Percentiles rank a stretch among this genome's conserved stretches.
phyloP scores from a whole-genome alignment of 176 grass and related monocot species.

The Urochloa ruziziensis region DNA sequence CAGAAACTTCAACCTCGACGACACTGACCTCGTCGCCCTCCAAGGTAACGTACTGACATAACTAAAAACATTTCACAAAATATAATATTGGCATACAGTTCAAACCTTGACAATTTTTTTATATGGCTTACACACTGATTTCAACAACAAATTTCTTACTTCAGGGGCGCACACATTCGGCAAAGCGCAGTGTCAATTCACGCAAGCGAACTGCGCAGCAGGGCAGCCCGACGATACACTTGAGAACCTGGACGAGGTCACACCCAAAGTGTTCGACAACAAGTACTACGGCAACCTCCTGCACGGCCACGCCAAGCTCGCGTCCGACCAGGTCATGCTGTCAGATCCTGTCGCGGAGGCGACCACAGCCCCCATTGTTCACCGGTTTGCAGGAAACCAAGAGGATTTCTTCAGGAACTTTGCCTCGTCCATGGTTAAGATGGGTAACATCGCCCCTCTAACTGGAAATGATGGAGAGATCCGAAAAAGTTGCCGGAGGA shows the following conservation, averaged over 20 bases:
- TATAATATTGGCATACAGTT: not conserved
- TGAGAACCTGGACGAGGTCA: slow-evolving; percentile 42
- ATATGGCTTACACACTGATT: not conserved
- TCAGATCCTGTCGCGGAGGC: not conserved
- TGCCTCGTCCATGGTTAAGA: slow-evolving; percentile 46
- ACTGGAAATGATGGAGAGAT: slow-evolving; percentile 43
- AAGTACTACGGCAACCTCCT: slow-evolving; percentile 48
- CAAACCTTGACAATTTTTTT: not conserved
- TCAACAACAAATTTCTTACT: not conserved
- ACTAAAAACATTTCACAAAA: not conserved
- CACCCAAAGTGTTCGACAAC: slow-evolving; percentile 50
- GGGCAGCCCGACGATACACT: not conserved
- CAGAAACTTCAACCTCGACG: slow-evolving; percentile 33
- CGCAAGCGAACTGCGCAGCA: slow-evolving; percentile 8
- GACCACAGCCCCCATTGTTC: slow-evolving; percentile 28
- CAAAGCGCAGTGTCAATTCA: slow-evolving; percentile 33
- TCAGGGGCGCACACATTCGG: slow-evolving; percentile 68
- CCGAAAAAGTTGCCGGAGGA: slow-evolving; percentile 34
- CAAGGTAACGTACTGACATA: slow-evolving; percentile 29
- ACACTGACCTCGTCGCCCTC: slow-evolving; percentile 51
- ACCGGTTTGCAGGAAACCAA: slow-evolving; percentile 32
- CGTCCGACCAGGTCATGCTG: slow-evolving; percentile 45
- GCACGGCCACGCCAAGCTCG: slow-evolving; percentile 23
- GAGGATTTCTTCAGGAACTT: slow-evolving; percentile 41
- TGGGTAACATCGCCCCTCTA: slow-evolving; percentile 50